phyloP scores from a whole-genome alignment of 1,284 basidiomycete genomes.

The Phellinidium pouzarii region DNA sequence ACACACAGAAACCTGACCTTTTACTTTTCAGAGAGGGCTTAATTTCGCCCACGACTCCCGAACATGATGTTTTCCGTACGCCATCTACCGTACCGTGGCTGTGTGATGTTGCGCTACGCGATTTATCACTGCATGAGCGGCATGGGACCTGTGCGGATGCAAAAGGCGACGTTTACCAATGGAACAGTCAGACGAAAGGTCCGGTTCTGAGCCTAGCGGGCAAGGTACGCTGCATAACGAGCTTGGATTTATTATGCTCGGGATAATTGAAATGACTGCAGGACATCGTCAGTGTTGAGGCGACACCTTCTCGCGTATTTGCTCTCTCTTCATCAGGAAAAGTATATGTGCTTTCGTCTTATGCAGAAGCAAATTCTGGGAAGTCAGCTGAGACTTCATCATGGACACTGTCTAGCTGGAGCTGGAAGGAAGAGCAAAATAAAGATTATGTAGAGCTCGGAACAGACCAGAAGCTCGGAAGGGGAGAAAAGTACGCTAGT shows the following conservation, averaged over 20 bases:
- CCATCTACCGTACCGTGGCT: conserved; percentile 51
- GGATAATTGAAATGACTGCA: conserved; percentile 27
- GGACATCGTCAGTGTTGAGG: conserved; percentile 61
- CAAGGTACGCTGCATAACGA: conserved; percentile 45
- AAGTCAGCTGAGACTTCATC: conserved; percentile 16
- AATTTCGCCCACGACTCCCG: conserved; percentile 34
- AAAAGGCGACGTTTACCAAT: conserved; percentile 84
- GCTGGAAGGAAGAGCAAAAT: conserved; percentile 25
- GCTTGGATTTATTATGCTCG: background rate
- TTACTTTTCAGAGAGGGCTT: conserved; percentile 35
- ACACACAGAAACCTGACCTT: conserved; percentile 8
- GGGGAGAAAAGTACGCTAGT: conserved; percentile 44
- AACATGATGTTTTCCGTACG: conserved; percentile 36
- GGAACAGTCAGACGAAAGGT: conserved; percentile 64
- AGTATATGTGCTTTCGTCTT: conserved; percentile 63
- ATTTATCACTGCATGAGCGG: conserved; percentile 65
- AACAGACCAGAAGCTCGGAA: conserved; percentile 38
- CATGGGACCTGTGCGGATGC: conserved; percentile 84
- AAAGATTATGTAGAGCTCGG: conserved; percentile 34
- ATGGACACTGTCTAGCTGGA: conserved; percentile 22
- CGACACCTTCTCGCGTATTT: conserved; percentile 55
- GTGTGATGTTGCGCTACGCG: conserved; percentile 62
- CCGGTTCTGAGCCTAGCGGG: conserved; percentile 56
- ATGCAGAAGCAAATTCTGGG: conserved; percentile 22
- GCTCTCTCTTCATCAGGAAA: conserved; percentile 69